Conservation (phyloP, 768 basidiomycete species). For the Amanita inopinata region DNA sequence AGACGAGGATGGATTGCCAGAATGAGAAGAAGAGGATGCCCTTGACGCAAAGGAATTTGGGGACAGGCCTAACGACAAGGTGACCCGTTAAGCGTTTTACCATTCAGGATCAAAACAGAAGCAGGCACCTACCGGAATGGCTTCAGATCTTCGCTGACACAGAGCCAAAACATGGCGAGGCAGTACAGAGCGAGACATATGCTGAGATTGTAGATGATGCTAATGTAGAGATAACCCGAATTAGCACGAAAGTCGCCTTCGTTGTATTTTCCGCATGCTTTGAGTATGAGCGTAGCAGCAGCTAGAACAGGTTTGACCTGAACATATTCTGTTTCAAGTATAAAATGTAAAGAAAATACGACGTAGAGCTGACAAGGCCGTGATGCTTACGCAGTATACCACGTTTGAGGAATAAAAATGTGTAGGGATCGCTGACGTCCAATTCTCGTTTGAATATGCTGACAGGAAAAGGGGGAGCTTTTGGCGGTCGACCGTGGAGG, state of each 20-base stretch:
- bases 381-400: constrained; percentile 78
- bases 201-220: constrained; percentile 74
- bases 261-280: constrained; percentile 77
- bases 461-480: constrained; percentile 79
- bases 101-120: background rate
- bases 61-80: constrained; percentile 54
- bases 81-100: too few species aligned
- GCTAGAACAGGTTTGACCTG: constrained; percentile 92
- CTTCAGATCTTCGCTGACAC: constrained; percentile 79
- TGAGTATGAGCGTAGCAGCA: constrained; percentile 73
- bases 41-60: constrained; percentile 98
- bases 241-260: constrained; percentile 80
- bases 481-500: constrained; percentile 84
- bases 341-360: constrained; percentile 1
- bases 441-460: constrained; percentile 77
- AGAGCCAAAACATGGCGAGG: constrained; percentile 95
- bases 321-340: constrained; percentile 72
- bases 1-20: constrained; percentile 88
- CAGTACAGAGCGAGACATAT: constrained; percentile 81
- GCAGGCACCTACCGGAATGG: constrained; percentile 61
- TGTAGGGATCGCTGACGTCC: constrained; percentile 92
- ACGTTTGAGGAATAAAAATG: constrained; percentile 86
- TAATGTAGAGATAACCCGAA: constrained; percentile 89
- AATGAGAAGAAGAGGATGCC: constrained; percentile 98
- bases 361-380: background rate